Conservation (phyloP, 306 rosid species). For the Alnus rubra region DNA sequence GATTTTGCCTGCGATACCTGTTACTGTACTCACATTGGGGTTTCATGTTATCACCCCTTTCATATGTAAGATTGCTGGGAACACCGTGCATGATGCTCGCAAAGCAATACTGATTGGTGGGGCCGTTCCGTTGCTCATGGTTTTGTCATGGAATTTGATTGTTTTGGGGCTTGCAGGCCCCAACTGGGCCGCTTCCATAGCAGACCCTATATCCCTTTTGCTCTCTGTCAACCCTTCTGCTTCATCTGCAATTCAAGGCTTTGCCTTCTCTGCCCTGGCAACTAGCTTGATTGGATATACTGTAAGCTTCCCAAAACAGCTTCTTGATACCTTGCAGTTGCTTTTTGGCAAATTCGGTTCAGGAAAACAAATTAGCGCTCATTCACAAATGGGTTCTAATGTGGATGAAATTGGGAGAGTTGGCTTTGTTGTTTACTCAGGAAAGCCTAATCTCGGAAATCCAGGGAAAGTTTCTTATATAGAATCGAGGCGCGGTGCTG, state of each 20-base stretch:
- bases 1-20: slow-evolving; percentile 49
- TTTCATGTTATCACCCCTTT: slow-evolving; percentile 67
- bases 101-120: slow-evolving; percentile 61
- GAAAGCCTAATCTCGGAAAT: not conserved
- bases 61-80: slow-evolving; percentile 55
- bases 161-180: slow-evolving; percentile 57
- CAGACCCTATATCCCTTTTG: slow-evolving; percentile 49
- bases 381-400: not conserved
- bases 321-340: slow-evolving; percentile 52
- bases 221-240: slow-evolving; percentile 62
- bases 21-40: slow-evolving; percentile 54
- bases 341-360: slow-evolving; percentile 22
- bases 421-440: slow-evolving; percentile 36
- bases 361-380: not conserved
- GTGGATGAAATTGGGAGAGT: slow-evolving; percentile 29
- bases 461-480: slow-evolving; percentile 31
- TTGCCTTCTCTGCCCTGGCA: slow-evolving; percentile 62
- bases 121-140: slow-evolving; percentile 50
- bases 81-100: slow-evolving; percentile 42
- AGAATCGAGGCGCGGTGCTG: slow-evolving; percentile 24
- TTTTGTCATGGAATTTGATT: slow-evolving; percentile 60
- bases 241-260: slow-evolving; percentile 51
- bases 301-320: slow-evolving; percentile 64
- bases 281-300: slow-evolving; percentile 64
- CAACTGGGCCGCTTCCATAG: slow-evolving; percentile 5